phyloP scores from a whole-genome alignment of 2,329 filamentous ascomycete genomes.

The Coniochaeta sp. region DNA sequence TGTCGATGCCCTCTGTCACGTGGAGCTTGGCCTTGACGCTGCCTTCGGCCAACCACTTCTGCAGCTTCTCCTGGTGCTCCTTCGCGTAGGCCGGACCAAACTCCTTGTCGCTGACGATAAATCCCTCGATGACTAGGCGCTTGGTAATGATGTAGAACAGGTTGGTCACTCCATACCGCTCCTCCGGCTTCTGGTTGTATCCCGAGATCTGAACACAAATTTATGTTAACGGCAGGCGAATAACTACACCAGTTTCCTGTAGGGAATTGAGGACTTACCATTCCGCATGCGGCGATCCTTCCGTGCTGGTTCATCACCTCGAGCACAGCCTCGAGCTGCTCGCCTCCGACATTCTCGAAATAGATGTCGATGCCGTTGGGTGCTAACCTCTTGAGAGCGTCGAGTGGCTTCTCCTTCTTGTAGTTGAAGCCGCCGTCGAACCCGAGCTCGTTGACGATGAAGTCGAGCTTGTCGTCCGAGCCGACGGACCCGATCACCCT shows the following conservation, averaged over 20 bases:
- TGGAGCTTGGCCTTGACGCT: conserved; percentile 63
- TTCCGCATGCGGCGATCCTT: conserved; percentile 56
- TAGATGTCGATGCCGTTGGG: conserved; percentile 70
- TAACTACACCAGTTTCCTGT: background rate
- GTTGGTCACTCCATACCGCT: conserved; percentile 61
- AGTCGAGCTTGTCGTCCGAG: conserved; percentile 71
- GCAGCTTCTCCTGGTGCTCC: conserved; percentile 70
- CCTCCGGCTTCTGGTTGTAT: conserved; percentile 54
- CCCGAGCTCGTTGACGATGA: conserved; percentile 41
- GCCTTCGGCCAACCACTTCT: conserved; percentile 70
- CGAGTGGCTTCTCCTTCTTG: conserved; percentile 66
- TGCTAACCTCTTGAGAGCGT: conserved; percentile 62
- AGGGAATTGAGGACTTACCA: conserved; percentile 33
- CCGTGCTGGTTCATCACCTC: conserved; percentile 50
- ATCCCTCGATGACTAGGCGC: conserved; percentile 65
- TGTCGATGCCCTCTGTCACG: conserved; percentile 70
- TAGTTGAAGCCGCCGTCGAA: conserved; percentile 71
- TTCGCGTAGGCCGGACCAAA: conserved; percentile 59
- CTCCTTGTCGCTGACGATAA: conserved; percentile 60
- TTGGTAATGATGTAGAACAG: conserved; percentile 58
- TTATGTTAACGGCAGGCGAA: background rate
- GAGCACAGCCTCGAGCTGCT: conserved; percentile 40
- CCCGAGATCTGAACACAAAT: conserved; percentile 59
- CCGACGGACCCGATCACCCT: conserved; percentile 76
- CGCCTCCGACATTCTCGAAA: conserved; percentile 47